These are phyloP conservation scores for Cordyceps pruinosa DNA, from an alignment of 2,329 filamentous ascomycete genomes.

Conservation along the genomic window DNA sequence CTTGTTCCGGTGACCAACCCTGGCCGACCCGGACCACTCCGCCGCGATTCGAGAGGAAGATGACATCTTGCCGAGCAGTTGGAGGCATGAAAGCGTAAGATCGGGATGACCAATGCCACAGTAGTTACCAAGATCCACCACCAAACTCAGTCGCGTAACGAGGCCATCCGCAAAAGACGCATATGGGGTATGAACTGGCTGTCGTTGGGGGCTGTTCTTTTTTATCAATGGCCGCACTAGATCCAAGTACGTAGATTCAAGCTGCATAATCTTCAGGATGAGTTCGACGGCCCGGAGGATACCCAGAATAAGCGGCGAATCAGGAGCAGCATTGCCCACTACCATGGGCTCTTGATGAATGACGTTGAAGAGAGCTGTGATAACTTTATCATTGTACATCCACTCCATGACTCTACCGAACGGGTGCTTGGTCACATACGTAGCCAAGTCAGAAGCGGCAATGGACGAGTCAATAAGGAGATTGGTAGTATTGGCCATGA, in stretches of 20 bases:
- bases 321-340: slow-evolving; percentile 63
- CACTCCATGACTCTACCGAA: slow-evolving; percentile 96
- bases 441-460: slow-evolving; percentile 63
- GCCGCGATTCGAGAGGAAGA: slow-evolving; percentile 75
- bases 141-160: slow-evolving; percentile 68
- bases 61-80: slow-evolving; percentile 78
- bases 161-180: slow-evolving; percentile 91
- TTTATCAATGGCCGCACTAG: slow-evolving; percentile 76
- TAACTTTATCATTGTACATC: slow-evolving; percentile 90
- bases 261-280: slow-evolving; percentile 72
- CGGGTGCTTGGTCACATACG: slow-evolving; percentile 82
- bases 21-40: slow-evolving; percentile 54
- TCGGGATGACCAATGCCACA: slow-evolving; percentile 77
- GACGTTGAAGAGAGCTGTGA: slow-evolving; percentile 68
- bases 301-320: slow-evolving; percentile 75
- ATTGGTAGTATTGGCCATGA: slow-evolving; percentile 73
- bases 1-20: slow-evolving; percentile 66
- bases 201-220: slow-evolving; percentile 51
- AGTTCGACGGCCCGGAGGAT: slow-evolving; percentile 77
- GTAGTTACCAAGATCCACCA: slow-evolving; percentile 79
- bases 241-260: slow-evolving; percentile 87
- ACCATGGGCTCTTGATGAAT: slow-evolving; percentile 70
- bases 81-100: slow-evolving; percentile 72
- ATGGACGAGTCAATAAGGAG: slow-evolving; percentile 71
- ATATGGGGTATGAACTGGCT: slow-evolving; percentile 61